Conservation (phyloP, 139 green algal genomes). For the Picochlorum sp. region DNA sequence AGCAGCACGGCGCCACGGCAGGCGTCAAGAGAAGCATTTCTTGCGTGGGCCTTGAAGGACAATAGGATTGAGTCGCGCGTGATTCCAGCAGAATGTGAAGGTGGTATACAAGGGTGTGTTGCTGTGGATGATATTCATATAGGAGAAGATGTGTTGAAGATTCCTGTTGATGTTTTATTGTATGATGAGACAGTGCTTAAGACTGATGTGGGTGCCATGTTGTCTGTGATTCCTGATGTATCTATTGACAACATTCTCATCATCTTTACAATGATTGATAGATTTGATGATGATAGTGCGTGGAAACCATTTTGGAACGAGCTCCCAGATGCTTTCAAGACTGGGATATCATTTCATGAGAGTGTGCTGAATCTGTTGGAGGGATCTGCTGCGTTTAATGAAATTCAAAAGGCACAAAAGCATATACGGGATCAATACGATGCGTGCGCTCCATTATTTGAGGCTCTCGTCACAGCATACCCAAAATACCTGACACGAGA, state of each 20-base stretch:
- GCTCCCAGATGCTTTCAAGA: slow-evolving; percentile 39
- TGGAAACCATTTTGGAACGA: slow-evolving; percentile 41
- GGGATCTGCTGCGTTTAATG: slow-evolving; percentile 21
- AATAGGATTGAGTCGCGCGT: slow-evolving; percentile 7
- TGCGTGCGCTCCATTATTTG: slow-evolving; percentile 25
- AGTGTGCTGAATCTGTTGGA: slow-evolving; percentile 22
- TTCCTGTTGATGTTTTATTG: slow-evolving; percentile 41
- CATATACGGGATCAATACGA: slow-evolving; percentile 40
- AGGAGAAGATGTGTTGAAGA: slow-evolving; percentile 28
- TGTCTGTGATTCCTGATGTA: slow-evolving; percentile 36
- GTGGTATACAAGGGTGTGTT: slow-evolving; percentile 34
- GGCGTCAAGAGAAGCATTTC: slow-evolving; percentile 8
- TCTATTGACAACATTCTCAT: slow-evolving; percentile 44
- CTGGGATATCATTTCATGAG: slow-evolving; percentile 33
- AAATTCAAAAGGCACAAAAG: slow-evolving; percentile 30
- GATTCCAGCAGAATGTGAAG: slow-evolving; percentile 9
- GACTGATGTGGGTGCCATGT: slow-evolving; percentile 44
- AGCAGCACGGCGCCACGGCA: slow-evolving; percentile 11
- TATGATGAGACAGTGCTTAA: slow-evolving; percentile 38
- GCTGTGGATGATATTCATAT: slow-evolving; percentile 26
- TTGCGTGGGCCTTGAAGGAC: slow-evolving; percentile 14
- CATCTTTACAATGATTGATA: slow-evolving; percentile 60
- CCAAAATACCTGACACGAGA: slow-evolving; percentile 25
- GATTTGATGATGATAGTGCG: slow-evolving; percentile 36
- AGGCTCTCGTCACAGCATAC: slow-evolving; percentile 48